Conservation (phyloP, 140 eudicot genomes). For the Bidens hawaiensis region DNA sequence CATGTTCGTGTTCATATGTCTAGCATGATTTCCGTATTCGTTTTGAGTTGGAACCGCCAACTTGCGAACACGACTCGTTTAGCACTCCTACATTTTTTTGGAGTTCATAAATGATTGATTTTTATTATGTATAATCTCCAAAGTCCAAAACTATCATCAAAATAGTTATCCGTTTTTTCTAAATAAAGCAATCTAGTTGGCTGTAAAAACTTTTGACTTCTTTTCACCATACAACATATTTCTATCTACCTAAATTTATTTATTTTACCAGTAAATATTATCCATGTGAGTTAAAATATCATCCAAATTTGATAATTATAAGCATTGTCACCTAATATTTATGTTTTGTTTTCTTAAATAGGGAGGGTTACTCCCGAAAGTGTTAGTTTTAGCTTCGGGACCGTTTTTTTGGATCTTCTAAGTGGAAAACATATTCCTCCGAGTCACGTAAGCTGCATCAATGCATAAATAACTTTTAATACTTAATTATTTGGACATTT, state of each 20-base stretch:
- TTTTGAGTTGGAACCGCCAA: too few species aligned
- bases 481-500: not conserved
- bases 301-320: not conserved
- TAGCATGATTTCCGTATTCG: too few species aligned
- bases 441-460: constrained; percentile 55
- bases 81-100: too few species aligned
- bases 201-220: not conserved
- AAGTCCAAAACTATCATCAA: not conserved
- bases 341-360: constrained; percentile 18
- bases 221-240: not conserved
- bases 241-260: too few species aligned
- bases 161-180: not conserved
- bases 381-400: constrained; percentile 89
- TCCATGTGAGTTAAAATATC: not conserved
- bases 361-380: constrained; percentile 94
- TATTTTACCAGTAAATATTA: not conserved
- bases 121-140: not conserved
- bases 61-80: too few species aligned
- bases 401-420: constrained; percentile 88
- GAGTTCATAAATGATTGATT: too few species aligned
- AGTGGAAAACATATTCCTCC: constrained; percentile 96
- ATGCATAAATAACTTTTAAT: not conserved
- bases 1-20: too few species aligned
- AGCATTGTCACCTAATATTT: constrained; percentile 1
- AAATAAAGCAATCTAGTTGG: not conserved